Conservation (phyloP, 2,329 filamentous ascomycete species). For the Helotiales sp. region DNA sequence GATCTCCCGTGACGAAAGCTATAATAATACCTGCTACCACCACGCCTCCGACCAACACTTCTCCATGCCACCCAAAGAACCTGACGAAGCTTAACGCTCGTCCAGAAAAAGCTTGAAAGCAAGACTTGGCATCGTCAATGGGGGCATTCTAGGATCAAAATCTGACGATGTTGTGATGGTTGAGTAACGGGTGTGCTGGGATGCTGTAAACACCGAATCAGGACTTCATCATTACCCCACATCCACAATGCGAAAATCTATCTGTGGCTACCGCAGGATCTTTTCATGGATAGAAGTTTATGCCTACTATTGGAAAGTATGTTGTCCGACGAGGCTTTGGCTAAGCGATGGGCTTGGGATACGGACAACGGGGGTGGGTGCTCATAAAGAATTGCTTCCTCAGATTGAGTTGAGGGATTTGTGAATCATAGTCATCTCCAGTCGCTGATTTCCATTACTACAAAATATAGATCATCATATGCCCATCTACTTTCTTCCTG, state of each 20-base stretch:
- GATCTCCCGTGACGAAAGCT: neutral
- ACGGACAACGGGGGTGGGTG: no score
- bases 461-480: no score
- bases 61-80: neutral
- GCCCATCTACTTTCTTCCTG: no score
- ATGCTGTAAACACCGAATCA: slow-evolving; percentile 61
- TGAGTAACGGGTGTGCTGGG: slow-evolving; percentile 49
- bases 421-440: no score
- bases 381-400: no score
- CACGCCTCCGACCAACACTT: neutral
- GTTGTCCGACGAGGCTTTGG: no score
- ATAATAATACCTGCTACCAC: neutral
- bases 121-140: neutral
- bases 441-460: no score
- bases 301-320: no score
- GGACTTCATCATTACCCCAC: slow-evolving; percentile 59
- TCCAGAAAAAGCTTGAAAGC: neutral
- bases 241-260: slow-evolving; percentile 53
- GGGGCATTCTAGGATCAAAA: neutral
- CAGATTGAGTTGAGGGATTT: no score
- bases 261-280: slow-evolving; percentile 63
- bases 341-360: no score
- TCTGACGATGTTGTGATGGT: neutral
- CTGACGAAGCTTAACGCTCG: neutral
- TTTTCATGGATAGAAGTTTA: slow-evolving; percentile 66